Conservation (phyloP, 2,329 filamentous ascomycete species). For the Claviceps maximensis region DNA sequence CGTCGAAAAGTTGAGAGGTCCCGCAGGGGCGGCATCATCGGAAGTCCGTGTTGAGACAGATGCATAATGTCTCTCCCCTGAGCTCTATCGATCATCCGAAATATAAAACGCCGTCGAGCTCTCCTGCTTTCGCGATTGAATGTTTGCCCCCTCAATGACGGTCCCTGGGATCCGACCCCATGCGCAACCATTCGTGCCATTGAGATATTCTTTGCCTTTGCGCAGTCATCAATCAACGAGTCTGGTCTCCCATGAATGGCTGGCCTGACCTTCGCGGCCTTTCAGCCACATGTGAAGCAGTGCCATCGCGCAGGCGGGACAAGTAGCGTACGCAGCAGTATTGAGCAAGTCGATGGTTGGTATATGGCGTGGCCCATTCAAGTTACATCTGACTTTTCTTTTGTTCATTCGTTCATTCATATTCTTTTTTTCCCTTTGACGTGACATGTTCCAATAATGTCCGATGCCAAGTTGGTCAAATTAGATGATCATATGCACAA, state of each 20-base stretch:
- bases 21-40: not conserved
- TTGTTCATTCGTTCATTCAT: not conserved
- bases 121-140: not conserved
- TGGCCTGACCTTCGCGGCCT: not conserved
- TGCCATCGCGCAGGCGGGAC: not conserved
- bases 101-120: not conserved
- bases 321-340: not conserved
- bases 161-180: not conserved
- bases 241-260: too few relatives aligned
- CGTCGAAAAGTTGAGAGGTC: not conserved
- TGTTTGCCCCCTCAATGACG: too few relatives aligned
- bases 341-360: not conserved
- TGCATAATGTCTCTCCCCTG: too few relatives aligned
- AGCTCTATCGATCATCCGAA: too few relatives aligned
- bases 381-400: too few relatives aligned
- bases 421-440: too few relatives aligned
- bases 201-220: too few relatives aligned
- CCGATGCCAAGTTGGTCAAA: too few relatives aligned
- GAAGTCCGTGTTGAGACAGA: not conserved
- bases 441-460: too few relatives aligned
- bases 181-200: too few relatives aligned
- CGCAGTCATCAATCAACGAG: too few relatives aligned
- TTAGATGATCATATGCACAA: not conserved
- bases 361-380: not conserved
- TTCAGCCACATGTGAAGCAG: not conserved